phyloP scores from a whole-genome alignment of 2,329 filamentous ascomycete species.

The Neocucurbitaria cava region DNA sequence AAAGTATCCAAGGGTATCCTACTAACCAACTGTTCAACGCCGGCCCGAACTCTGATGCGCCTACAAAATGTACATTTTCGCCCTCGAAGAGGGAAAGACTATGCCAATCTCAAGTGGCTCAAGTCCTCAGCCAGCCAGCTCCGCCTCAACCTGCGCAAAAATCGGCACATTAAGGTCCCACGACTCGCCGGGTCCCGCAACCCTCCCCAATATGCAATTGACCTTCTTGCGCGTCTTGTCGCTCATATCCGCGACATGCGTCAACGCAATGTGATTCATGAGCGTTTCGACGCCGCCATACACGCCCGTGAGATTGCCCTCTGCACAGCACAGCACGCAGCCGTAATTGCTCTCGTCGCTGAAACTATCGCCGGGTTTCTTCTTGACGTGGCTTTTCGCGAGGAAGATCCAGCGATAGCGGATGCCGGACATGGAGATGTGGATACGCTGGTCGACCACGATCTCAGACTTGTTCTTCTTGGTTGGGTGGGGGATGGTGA shows the following conservation, averaged over 20 bases:
- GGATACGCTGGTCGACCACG: constrained; percentile 38
- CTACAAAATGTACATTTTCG: background rate
- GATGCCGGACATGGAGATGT: constrained; percentile 33
- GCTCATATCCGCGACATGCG: constrained; percentile 41
- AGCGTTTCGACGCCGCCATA: constrained; percentile 49
- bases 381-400: constrained; percentile 44
- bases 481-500: constrained; percentile 25
- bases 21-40: background rate
- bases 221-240: constrained; percentile 40
- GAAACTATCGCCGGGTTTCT: constrained; percentile 12
- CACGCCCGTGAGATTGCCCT: constrained; percentile 41
- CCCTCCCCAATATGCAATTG: constrained; percentile 46
- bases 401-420: constrained; percentile 50
- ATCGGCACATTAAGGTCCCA: constrained; percentile 49
- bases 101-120: background rate
- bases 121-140: constrained; percentile 9
- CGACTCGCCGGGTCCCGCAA: constrained; percentile 39
- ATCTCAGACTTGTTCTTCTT: constrained; percentile 39
- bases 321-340: constrained; percentile 45
- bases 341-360: constrained; percentile 40
- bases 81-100: background rate
- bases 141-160: constrained; percentile 19
- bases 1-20: background rate
- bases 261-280: constrained; percentile 47
- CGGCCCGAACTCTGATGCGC: background rate